Conservation (phyloP, 2,329 filamentous ascomycete species). For the Didymella arachidicola region DNA sequence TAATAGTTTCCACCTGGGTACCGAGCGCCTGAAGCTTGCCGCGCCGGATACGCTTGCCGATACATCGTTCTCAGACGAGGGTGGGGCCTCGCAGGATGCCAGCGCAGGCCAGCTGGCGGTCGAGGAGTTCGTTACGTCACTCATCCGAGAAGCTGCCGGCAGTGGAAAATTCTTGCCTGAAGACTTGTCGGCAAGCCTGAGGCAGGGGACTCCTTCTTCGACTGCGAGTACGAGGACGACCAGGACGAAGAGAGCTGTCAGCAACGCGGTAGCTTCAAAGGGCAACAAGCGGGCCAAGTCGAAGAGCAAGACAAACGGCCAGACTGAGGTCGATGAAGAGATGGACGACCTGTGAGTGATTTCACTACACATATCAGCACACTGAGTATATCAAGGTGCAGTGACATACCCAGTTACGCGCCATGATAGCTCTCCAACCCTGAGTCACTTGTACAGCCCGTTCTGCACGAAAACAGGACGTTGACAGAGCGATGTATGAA, state of each 20-base stretch:
- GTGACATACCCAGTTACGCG: no score
- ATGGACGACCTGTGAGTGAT: conserved; percentile 20
- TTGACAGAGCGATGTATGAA: no score
- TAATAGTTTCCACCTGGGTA: conserved; percentile 52
- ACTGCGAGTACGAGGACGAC: conserved; percentile 27
- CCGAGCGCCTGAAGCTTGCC: conserved; percentile 51
- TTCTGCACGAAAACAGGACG: no score
- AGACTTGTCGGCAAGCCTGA: conserved; percentile 15
- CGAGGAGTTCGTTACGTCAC: conserved; percentile 40
- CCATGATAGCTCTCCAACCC: no score
- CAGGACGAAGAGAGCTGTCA: conserved; percentile 41
- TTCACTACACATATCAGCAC: no score
- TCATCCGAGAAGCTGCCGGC: conserved; percentile 45
- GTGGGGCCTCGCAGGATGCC: conserved; percentile 31
- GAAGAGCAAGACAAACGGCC: conserved; percentile 32
- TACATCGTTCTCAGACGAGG: conserved; percentile 36
- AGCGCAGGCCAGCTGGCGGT: conserved; percentile 45
- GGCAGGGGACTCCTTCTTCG: conserved; percentile 38
- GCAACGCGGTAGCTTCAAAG: conserved; percentile 29
- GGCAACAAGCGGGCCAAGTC: conserved; percentile 38
- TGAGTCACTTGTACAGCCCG: no score
- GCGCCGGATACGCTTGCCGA: conserved; percentile 39
- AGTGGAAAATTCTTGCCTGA: conserved; percentile 43
- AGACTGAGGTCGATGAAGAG: conserved; percentile 17
- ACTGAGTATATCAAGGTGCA: no score